Evolutionary conservation across 345 rosid genomes (phyloP).

Genomic region (Excoecaria cochinchinensis): DNA sequence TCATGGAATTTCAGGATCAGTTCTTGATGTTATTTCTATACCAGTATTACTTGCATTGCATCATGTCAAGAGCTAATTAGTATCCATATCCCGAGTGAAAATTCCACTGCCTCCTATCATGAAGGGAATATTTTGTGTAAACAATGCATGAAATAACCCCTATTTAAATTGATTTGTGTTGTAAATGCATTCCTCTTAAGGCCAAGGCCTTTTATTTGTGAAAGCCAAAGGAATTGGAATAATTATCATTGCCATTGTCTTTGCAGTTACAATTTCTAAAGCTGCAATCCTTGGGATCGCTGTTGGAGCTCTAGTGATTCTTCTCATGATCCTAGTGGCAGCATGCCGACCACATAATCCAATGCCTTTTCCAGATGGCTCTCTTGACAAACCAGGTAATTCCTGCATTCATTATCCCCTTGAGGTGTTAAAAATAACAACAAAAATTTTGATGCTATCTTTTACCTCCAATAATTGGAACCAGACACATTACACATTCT

Average conservation of each 20-base stretch:
- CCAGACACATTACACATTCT: neutral
- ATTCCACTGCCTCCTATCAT: neutral
- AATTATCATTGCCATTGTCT: constrained; percentile 8
- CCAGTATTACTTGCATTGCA: neutral
- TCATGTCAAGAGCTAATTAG: neutral
- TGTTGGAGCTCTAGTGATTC: constrained; percentile 82
- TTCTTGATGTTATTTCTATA: neutral
- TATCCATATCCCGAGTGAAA: neutral
- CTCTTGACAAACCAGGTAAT: constrained; percentile 86
- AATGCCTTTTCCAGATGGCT: constrained; percentile 59
- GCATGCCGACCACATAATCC: constrained; percentile 76
- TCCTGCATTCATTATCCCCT: neutral
- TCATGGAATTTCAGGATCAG: neutral
- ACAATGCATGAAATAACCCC: neutral
- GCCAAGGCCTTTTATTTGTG: neutral
- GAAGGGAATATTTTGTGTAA: neutral
- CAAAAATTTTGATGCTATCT: no score
- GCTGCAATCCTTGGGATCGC: constrained; percentile 91
- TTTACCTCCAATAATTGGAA: no score
- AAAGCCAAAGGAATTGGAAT: neutral
- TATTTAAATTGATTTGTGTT: neutral
- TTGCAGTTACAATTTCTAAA: constrained; percentile 74
- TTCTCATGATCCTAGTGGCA: constrained; percentile 78
- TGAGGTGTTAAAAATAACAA: no score
- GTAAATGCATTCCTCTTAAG: neutral